Percentiles rank a stretch among this genome's conserved stretches.
Conservation (phyloP, 257 asterid genomes). For the Orobanche coerulescens region DNA sequence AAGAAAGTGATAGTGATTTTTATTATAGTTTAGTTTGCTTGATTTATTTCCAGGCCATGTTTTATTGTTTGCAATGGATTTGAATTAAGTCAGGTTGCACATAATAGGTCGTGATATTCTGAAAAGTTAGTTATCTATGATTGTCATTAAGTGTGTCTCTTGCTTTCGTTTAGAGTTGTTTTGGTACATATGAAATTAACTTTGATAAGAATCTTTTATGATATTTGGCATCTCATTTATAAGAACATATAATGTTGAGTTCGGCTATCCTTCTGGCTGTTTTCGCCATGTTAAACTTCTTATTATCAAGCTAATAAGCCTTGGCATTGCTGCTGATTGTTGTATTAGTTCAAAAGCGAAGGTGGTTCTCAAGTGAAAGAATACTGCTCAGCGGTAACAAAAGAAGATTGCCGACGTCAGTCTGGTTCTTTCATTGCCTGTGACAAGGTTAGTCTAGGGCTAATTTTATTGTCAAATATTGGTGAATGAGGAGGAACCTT, state of each 20-base stretch:
- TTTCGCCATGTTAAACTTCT: conserved; percentile 1
- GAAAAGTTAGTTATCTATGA: background rate
- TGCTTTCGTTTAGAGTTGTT: background rate
- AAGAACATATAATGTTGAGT: conserved; percentile 15
- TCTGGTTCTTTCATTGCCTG: conserved; percentile 79
- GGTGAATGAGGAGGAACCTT: background rate
- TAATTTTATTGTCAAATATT: background rate
- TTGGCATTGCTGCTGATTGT: conserved; percentile 3
- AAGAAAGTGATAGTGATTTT: background rate
- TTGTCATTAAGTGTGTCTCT: background rate
- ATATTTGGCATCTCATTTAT: background rate
- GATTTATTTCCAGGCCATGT: background rate
- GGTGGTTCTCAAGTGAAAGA: conserved; percentile 98
- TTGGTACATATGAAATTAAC: background rate
- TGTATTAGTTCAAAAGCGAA: conserved; percentile 82
- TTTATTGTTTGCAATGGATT: background rate
- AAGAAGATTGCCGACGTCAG: conserved; percentile 95
- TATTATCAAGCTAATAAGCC: conserved; percentile 9
- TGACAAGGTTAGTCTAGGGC: conserved; percentile 61
- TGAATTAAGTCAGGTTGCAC: background rate
- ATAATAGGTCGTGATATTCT: conserved; percentile 4
- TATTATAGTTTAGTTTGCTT: background rate
- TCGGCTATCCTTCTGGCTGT: background rate
- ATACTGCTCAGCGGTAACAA: conserved; percentile 82
- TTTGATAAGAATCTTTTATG: background rate